Evolutionary conservation across 202 grass and related monocot species (phyloP).

Genomic region (Brachypodium distachyon): DNA sequence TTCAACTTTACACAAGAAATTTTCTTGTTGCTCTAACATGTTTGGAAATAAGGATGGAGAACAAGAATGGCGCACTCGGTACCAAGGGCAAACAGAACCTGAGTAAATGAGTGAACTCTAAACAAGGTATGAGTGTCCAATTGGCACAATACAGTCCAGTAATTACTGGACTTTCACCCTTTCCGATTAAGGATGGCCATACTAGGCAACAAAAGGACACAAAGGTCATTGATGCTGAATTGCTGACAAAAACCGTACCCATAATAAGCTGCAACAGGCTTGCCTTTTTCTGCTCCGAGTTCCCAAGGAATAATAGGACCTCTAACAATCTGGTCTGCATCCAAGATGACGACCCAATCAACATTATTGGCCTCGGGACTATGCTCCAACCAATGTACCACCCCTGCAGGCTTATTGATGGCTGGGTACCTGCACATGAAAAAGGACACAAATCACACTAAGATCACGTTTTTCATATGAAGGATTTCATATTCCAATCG

Average conservation of each 20-base stretch:
- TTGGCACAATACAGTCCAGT: not conserved
- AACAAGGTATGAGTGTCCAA: not conserved
- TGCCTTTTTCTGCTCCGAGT: conserved; percentile 85
- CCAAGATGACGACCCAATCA: conserved; percentile 89
- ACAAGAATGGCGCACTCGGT: not conserved
- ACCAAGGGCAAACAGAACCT: not conserved
- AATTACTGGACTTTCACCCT: not conserved
- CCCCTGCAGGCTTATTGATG: conserved; percentile 89
- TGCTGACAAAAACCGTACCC: conserved; percentile 37
- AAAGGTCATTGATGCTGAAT: not conserved
- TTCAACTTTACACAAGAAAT: not conserved
- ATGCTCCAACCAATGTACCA: conserved; percentile 86
- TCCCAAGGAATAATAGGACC: conserved; percentile 90
- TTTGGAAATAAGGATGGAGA: not conserved
- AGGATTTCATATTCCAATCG: not conserved
- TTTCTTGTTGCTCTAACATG: not conserved
- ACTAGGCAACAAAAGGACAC: not conserved
- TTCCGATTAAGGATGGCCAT: not conserved
- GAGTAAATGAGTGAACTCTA: not conserved
- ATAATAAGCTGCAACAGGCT: conserved; percentile 84
- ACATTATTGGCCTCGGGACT: conserved; percentile 73
- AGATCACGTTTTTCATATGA: not conserved
- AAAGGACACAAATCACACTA: not conserved
- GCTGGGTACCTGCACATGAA: conserved; percentile 69
- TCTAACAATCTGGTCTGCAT: conserved; percentile 90